Evolutionary conservation across 805 yeast species (phyloP).

Genomic region (Candida maltosa): DNA sequence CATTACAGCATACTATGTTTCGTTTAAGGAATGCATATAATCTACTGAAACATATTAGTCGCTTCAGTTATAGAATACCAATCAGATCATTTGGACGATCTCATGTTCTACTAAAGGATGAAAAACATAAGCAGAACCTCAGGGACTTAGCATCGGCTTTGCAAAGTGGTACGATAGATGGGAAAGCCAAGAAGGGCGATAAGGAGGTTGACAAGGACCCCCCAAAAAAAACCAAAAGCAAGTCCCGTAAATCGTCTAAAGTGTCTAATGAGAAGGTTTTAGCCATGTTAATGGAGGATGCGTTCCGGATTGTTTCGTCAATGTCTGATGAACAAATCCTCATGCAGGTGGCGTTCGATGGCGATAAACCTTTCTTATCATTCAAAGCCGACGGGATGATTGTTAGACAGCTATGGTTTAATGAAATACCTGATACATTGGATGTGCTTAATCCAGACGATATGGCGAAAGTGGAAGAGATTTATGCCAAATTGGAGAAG

Average conservation of each 20-base stretch:
- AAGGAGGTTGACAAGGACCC: not conserved
- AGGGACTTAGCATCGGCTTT: slow-evolving; percentile 29
- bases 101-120: slow-evolving; percentile 13
- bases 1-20: no score
- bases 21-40: no score
- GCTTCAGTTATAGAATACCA: no score
- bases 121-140: slow-evolving; percentile 22
- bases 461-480: slow-evolving; percentile 23
- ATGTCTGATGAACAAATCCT: slow-evolving; percentile 36
- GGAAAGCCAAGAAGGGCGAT: slow-evolving; percentile 3
- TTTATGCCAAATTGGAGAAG: slow-evolving; percentile 26
- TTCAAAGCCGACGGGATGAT: slow-evolving; percentile 32
- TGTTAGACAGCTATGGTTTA: slow-evolving; percentile 27
- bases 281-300: slow-evolving; percentile 1
- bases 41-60: no score
- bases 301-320: slow-evolving; percentile 10
- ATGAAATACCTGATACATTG: slow-evolving; percentile 33
- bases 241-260: not conserved
- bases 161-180: slow-evolving; percentile 28
- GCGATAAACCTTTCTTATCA: slow-evolving; percentile 31
- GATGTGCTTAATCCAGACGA: slow-evolving; percentile 29
- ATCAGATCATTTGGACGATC: no score
- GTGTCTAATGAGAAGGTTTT: not conserved
- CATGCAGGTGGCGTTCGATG: slow-evolving; percentile 33
- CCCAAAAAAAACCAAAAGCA: not conserved